Conservation (phyloP, 75 land plant species). For the Ceratopteris richardii region DNA sequence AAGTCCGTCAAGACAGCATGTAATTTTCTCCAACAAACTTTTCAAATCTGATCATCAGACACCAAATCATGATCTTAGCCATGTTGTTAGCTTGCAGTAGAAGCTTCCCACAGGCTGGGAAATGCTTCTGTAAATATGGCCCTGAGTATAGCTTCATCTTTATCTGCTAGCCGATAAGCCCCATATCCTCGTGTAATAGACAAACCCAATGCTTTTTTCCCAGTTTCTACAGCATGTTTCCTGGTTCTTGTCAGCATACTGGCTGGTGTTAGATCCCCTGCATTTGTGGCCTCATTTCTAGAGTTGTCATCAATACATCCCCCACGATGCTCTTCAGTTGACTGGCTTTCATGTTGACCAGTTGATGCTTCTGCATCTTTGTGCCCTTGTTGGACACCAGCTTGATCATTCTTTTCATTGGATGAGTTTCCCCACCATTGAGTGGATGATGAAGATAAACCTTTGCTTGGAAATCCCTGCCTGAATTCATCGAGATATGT, state of each 20-base stretch:
- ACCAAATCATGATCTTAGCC: too few species aligned
- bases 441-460: neutral
- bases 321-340: neutral
- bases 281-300: neutral
- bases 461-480: slow-evolving; percentile 6
- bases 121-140: slow-evolving; percentile 14
- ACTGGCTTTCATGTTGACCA: neutral
- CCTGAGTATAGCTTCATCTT: slow-evolving; percentile 12
- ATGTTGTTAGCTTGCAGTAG: too few species aligned
- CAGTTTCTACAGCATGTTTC: slow-evolving; percentile 15
- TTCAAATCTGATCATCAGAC: too few species aligned
- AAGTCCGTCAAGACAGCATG: too few species aligned
- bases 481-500: slow-evolving; percentile 3
- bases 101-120: slow-evolving; percentile 15
- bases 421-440: slow-evolving; percentile 2
- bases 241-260: slow-evolving; percentile 19
- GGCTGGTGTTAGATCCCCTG: neutral
- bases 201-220: slow-evolving; percentile 3
- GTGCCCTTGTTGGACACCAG: neutral
- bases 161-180: slow-evolving; percentile 8
- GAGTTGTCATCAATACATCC: neutral
- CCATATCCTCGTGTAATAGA: slow-evolving; percentile 14
- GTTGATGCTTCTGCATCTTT: neutral
- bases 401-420: neutral
- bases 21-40: too few species aligned